Evolutionary conservation across 345 rosid species (phyloP).

Genomic region (Odontarrhena argentea): DNA sequence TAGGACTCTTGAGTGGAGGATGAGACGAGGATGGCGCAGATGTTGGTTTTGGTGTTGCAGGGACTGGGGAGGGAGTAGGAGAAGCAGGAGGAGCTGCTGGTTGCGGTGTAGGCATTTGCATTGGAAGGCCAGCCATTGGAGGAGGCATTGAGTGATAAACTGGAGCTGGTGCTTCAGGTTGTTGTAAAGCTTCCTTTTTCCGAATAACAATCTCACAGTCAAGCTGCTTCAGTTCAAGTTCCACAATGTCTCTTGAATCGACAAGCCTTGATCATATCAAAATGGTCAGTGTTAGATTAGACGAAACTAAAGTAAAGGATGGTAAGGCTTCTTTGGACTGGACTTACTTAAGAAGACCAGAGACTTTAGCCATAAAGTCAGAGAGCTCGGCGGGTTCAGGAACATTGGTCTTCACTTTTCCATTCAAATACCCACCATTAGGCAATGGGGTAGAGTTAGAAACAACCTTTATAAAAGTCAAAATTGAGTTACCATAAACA

Average conservation of each 20-base stretch:
- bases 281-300: background rate
- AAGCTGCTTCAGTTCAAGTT: slow-evolving; percentile 81
- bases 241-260: slow-evolving; percentile 85
- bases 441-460: slow-evolving; percentile 52
- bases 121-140: slow-evolving; percentile 47
- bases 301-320: slow-evolving; percentile 11
- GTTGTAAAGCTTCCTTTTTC: slow-evolving; percentile 87
- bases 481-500: background rate
- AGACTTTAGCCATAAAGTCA: slow-evolving; percentile 85
- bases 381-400: slow-evolving; percentile 59
- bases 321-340: background rate
- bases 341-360: slow-evolving; percentile 84
- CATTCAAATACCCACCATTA: slow-evolving; percentile 45
- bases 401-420: slow-evolving; percentile 47
- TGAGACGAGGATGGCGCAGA: slow-evolving; percentile 52
- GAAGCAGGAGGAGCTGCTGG: slow-evolving; percentile 47
- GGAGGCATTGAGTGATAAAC: slow-evolving; percentile 48
- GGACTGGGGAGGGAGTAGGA: slow-evolving; percentile 43
- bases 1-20: slow-evolving; percentile 78
- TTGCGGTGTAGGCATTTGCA: slow-evolving; percentile 51
- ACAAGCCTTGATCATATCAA: slow-evolving; percentile 61
- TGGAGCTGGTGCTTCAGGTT: slow-evolving; percentile 44
- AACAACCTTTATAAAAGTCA: slow-evolving; percentile 47
- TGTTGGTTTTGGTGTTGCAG: slow-evolving; percentile 50
- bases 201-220: slow-evolving; percentile 81